Conservation (phyloP, 768 basidiomycete genomes). For the Dioszegia hungarica region DNA sequence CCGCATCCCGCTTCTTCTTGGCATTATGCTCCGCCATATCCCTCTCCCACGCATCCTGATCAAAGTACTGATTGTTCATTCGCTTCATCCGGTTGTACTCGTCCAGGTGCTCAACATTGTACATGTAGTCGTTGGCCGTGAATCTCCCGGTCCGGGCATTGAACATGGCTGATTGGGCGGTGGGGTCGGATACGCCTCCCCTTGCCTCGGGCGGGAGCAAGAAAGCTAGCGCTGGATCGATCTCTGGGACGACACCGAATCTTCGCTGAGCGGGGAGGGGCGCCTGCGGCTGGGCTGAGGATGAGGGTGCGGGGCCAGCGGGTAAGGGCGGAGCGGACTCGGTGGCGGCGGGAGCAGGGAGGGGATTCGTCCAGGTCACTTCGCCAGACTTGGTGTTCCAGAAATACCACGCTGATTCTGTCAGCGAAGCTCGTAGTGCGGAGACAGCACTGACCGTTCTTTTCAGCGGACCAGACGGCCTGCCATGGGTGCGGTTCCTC, state of each 20-base stretch:
- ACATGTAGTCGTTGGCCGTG: conserved; percentile 34
- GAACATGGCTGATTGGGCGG: conserved; percentile 37
- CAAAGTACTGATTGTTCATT: conserved; percentile 45
- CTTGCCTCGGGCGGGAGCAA: conserved; percentile 33
- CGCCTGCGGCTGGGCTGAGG: neutral
- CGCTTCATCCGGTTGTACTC: conserved; percentile 43
- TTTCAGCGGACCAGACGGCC: conserved; percentile 46
- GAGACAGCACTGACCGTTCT: conserved; percentile 39
- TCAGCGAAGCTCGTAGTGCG: neutral
- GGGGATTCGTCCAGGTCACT: conserved; percentile 47
- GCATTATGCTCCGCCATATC: conserved; percentile 31
- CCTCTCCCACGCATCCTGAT: conserved; percentile 46
- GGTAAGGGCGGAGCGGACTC: conserved; percentile 14
- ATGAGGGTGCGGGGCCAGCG: conserved; percentile 1
- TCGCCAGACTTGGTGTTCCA: conserved; percentile 45
- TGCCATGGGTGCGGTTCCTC: conserved; percentile 40
- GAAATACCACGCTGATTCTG: conserved; percentile 44
- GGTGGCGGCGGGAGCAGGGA: conserved; percentile 18
- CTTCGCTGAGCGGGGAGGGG: neutral
- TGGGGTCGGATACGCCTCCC: conserved; percentile 12
- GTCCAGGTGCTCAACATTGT: conserved; percentile 41
- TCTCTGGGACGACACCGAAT: conserved; percentile 6
- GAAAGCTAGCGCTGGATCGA: conserved; percentile 41
- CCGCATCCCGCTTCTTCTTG: conserved; percentile 36
- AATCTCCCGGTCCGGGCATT: conserved; percentile 47